A percentile compares a stretch with the other conserved stretches of the same genome.
Evolutionary conservation across 1,284 basidiomycete species (phyloP).

Genomic region (Sporisorium scitamineum): DNA sequence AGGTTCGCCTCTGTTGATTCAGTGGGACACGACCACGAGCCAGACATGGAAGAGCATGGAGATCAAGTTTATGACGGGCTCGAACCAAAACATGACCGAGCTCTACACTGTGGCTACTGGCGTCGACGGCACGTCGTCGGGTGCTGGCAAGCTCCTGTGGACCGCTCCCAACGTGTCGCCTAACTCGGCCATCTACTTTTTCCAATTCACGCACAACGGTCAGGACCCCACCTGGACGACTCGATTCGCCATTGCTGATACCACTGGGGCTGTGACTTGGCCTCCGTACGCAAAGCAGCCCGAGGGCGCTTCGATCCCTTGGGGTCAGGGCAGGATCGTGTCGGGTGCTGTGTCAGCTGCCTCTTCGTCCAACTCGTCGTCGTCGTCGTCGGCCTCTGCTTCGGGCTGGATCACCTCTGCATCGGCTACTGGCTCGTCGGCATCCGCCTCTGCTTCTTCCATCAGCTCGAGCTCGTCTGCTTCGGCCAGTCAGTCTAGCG

Average conservation of each 20-base stretch:
- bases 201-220: slow-evolving; percentile 63
- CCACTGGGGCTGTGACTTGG: slow-evolving; percentile 73
- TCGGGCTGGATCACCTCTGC: slow-evolving; percentile 10
- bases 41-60: slow-evolving; percentile 70
- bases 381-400: slow-evolving; percentile 1
- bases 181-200: slow-evolving; percentile 61
- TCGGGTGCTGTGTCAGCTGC: slow-evolving; percentile 60
- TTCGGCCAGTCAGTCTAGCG: slow-evolving; percentile 15
- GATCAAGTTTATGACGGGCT: slow-evolving; percentile 77
- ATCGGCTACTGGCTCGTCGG: slow-evolving; percentile 10
- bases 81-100: slow-evolving; percentile 78
- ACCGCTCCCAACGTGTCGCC: slow-evolving; percentile 82
- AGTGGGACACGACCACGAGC: slow-evolving; percentile 46
- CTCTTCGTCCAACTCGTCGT: slow-evolving; percentile 5
- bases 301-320: slow-evolving; percentile 74
- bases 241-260: slow-evolving; percentile 80
- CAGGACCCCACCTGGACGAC: slow-evolving; percentile 78
- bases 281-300: slow-evolving; percentile 75
- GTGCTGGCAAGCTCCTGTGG: slow-evolving; percentile 73
- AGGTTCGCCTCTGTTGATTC: slow-evolving; percentile 41
- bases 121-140: slow-evolving; percentile 74
- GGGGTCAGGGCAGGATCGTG: slow-evolving; percentile 78
- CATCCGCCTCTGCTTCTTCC: slow-evolving; percentile 5
- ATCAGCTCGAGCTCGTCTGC: slow-evolving; percentile 5
- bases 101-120: slow-evolving; percentile 76